phyloP scores from a whole-genome alignment of 1,284 basidiomycete genomes.

The Tetrapyrgos nigripes region DNA sequence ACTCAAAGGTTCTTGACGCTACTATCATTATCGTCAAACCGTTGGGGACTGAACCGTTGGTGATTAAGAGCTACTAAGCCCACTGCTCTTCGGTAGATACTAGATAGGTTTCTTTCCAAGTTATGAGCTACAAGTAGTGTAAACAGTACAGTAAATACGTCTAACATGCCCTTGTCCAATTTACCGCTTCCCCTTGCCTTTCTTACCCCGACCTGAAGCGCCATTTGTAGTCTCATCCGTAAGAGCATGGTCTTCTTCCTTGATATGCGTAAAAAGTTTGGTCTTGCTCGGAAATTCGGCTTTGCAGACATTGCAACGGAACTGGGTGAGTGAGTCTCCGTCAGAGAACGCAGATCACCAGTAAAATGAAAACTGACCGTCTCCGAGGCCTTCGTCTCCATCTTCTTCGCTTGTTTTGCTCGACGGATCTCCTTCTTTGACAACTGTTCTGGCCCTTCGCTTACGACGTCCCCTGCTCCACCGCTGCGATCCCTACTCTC shows the following conservation, averaged over 20 bases:
- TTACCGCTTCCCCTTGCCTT: conserved; percentile 38
- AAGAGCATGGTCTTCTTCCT: conserved; percentile 75
- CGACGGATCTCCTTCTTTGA: conserved; percentile 87
- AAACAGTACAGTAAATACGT: too few relatives aligned
- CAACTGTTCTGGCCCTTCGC: conserved; percentile 36
- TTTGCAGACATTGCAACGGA: conserved; percentile 77
- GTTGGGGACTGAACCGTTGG: too few relatives aligned
- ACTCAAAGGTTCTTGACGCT: too few relatives aligned
- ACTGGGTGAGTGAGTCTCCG: conserved; percentile 24
- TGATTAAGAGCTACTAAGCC: too few relatives aligned
- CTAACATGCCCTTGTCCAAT: too few relatives aligned
- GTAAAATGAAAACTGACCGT: conserved; percentile 19
- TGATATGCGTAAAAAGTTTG: conserved; percentile 82
- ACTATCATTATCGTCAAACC: too few relatives aligned
- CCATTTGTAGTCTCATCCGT: conserved; percentile 41
- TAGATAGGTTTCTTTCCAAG: too few relatives aligned
- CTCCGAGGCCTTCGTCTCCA: conserved; percentile 47
- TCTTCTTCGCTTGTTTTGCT: conserved; percentile 81
- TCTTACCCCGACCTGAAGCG: conserved; percentile 46
- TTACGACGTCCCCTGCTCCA: not conserved
- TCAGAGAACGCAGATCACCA: not conserved
- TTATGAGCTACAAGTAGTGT: too few relatives aligned
- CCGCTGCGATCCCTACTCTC: not conserved
- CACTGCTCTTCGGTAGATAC: too few relatives aligned
- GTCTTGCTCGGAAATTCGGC: conserved; percentile 74